Conservation (phyloP, 1,139 yeast genomes). For the Taiozyma onychis region DNA sequence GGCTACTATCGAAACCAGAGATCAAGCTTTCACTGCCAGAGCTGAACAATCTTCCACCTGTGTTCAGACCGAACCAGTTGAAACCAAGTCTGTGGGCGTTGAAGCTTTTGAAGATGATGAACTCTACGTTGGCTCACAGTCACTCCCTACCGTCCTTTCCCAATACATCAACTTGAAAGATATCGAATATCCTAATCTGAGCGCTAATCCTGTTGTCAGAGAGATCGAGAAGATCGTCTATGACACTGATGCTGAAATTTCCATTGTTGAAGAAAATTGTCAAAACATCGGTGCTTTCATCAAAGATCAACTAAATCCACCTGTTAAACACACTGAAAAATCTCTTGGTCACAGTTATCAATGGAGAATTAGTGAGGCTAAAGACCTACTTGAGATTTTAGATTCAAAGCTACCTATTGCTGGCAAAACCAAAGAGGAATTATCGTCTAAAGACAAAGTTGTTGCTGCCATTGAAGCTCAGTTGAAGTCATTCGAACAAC, state of each 20-base stretch:
- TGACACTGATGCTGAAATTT: conserved; percentile 35
- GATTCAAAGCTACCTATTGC: conserved; percentile 2
- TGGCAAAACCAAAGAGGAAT: neutral
- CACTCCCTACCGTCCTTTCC: conserved; percentile 25
- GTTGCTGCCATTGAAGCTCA: neutral
- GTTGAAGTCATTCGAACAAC: conserved; percentile 1
- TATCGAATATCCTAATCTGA: conserved; percentile 27
- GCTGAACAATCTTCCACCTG: neutral
- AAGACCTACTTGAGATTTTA: conserved; percentile 22
- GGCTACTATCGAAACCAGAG: conserved; percentile 2
- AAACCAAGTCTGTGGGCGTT: conserved; percentile 15
- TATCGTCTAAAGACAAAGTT: neutral
- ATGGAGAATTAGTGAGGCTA: conserved; percentile 38
- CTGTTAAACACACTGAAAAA: conserved; percentile 23
- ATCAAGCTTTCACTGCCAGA: conserved; percentile 10
- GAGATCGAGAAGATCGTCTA: conserved; percentile 35
- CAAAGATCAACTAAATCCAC: conserved; percentile 29
- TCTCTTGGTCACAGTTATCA: conserved; percentile 26
- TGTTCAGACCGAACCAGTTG: conserved; percentile 25
- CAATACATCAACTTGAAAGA: conserved; percentile 23
- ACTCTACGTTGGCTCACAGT: conserved; percentile 25
- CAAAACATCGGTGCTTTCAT: conserved; percentile 27
- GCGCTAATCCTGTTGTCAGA: conserved; percentile 22
- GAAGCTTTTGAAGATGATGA: conserved; percentile 37
- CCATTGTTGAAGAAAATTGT: conserved; percentile 31